phyloP scores from a whole-genome alignment of 345 rosid species.

The Syzygium aqueum region DNA sequence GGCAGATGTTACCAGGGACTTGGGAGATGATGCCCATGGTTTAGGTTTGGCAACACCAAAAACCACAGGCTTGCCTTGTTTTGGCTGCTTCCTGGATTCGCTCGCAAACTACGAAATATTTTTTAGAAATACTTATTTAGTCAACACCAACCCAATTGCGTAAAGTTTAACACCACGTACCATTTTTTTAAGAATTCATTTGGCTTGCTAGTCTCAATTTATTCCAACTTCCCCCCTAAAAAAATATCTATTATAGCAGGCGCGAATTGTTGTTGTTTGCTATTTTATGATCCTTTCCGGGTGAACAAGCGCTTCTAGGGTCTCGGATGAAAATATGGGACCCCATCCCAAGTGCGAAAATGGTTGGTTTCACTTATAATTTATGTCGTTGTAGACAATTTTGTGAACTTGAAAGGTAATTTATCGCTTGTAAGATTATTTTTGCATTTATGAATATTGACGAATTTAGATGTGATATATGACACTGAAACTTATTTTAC shows the following conservation, averaged over 20 bases:
- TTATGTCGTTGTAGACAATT: not conserved
- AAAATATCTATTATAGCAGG: not conserved
- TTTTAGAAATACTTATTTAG: not conserved
- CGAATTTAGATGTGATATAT: not conserved
- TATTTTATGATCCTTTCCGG: not conserved
- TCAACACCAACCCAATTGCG: not conserved
- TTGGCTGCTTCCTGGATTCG: not conserved
- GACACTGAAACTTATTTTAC: too few species aligned
- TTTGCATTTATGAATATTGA: not conserved
- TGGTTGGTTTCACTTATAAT: not conserved
- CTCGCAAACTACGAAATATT: not conserved
- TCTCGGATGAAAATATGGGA: not conserved
- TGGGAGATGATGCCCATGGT: not conserved
- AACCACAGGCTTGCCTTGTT: not conserved
- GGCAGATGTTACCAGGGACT: not conserved
- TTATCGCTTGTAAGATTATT: not conserved
- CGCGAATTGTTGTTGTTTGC: not conserved
- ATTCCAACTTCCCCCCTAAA: not conserved
- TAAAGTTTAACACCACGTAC: too few species aligned
- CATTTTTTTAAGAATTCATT: too few species aligned
- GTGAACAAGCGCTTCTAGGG: not conserved
- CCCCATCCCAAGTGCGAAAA: not conserved
- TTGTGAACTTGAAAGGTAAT: not conserved
- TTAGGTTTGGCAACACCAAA: not conserved
- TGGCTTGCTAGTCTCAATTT: not conserved